phyloP scores from a whole-genome alignment of 2,329 filamentous ascomycete genomes.

The Phaeosphaeriaceae sp. region DNA sequence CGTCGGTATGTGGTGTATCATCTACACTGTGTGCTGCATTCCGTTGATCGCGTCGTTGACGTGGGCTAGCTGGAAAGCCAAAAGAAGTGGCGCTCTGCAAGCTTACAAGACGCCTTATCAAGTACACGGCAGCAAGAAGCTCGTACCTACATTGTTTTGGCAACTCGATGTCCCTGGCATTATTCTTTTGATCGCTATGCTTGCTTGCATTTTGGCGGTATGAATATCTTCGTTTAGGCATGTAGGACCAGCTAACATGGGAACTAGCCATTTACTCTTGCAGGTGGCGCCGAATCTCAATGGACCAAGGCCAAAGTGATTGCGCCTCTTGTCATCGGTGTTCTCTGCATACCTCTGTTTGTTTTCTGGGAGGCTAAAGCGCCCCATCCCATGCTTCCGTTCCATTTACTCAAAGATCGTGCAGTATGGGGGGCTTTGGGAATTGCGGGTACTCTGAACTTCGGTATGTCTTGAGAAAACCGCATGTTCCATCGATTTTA shows the following conservation, averaged over 20 bases:
- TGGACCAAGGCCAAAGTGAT: slow-evolving; percentile 62
- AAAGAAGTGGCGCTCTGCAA: slow-evolving; percentile 57
- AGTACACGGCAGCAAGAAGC: slow-evolving; percentile 47
- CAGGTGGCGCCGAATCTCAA: slow-evolving; percentile 54
- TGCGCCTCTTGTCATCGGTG: slow-evolving; percentile 58
- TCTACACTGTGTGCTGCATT: slow-evolving; percentile 63
- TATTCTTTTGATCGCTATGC: slow-evolving; percentile 53
- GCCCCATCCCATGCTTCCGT: slow-evolving; percentile 64
- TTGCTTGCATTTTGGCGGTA: slow-evolving; percentile 55
- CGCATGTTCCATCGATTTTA: neutral
- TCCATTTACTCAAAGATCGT: slow-evolving; percentile 65
- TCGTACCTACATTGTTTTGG: slow-evolving; percentile 59
- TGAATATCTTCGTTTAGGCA: neutral
- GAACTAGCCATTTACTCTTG: slow-evolving; percentile 60
- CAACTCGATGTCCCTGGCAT: slow-evolving; percentile 62
- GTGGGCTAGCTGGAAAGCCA: slow-evolving; percentile 58
- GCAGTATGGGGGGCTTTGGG: slow-evolving; percentile 68
- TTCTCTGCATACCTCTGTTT: slow-evolving; percentile 58
- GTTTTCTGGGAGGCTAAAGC: slow-evolving; percentile 61
- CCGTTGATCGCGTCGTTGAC: slow-evolving; percentile 62
- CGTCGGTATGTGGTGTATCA: slow-evolving; percentile 65
- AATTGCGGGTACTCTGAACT: slow-evolving; percentile 53
- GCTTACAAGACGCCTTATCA: slow-evolving; percentile 55
- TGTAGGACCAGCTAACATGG: neutral
- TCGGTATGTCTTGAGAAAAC: slow-evolving; percentile 9